Base-by-base conservation (phyloP, 2,329 filamentous ascomycete genomes). In the Talaromyces sp. region DNA sequence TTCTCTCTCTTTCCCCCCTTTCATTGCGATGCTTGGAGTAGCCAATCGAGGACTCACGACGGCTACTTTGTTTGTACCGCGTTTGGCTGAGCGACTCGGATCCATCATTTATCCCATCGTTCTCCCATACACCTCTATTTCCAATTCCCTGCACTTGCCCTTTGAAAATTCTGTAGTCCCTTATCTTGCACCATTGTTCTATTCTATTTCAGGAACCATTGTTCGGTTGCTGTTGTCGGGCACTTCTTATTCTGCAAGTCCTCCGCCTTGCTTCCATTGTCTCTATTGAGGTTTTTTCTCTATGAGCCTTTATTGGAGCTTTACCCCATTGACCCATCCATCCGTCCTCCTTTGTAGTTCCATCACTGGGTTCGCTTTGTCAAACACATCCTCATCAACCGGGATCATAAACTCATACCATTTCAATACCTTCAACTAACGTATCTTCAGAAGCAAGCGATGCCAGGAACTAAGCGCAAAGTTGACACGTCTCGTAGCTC, bases 401-500 rank as follows among this genome's bases (percentile, higher is more conserved):
- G 1, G 6, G 41, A 46, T 46, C 19, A 12, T 24, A 3, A 21
- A 24, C 21, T 6, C 8, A 46, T 46, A 46, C 48, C 58, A 50
- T 27, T 46, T 27, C 26, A 52, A 8, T 17, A 12, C 26, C 26
- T n/a, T 26, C 27, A 27, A 52, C 48, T 52, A 29, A 52, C 17
- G 12, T 29, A 55, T 53, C 58, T 31, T 27, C 19, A 68, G 64
- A 67, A 66, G 63, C 65, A 63, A 67, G 65, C 64, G 60, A 75
- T 75, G 74, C 72, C 70, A 64, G 73, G 72, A 62, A 68, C 69
- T 63, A 74, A 71, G 65, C 72, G 72, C 62, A 73, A 69, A 59
- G 63, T 67, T 56, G 68, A 69, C 55, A 66, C 69, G 50, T 57
- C 67, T 57, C 65, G 65, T 51, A 38, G 26, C 54, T 53, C 56